Conservation (phyloP, 306 rosid genomes). For the Erythrophleum fordii region DNA sequence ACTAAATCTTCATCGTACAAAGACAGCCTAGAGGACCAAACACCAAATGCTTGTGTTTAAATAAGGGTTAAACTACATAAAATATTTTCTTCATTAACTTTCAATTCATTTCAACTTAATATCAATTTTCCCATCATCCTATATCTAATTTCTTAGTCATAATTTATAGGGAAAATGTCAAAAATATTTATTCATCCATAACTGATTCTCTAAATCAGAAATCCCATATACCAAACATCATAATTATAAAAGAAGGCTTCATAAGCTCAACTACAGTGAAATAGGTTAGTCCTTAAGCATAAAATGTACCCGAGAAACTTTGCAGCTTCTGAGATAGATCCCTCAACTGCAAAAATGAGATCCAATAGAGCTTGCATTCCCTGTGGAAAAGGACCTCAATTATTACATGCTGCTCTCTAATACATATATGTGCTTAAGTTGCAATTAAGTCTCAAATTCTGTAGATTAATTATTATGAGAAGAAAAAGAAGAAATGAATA, state of each 20-base stretch:
- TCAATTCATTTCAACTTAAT: slow-evolving; percentile 14
- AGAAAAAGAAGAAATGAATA: too few relatives aligned
- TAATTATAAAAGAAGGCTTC: slow-evolving; percentile 3
- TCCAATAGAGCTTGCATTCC: slow-evolving; percentile 98
- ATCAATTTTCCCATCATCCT: background rate
- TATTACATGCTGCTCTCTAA: background rate
- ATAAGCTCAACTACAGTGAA: slow-evolving; percentile 8
- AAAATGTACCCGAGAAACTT: slow-evolving; percentile 77
- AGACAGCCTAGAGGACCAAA: slow-evolving; percentile 1
- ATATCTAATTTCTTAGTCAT: background rate
- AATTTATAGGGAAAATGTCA: background rate
- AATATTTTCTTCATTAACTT: slow-evolving; percentile 31
- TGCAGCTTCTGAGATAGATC: slow-evolving; percentile 83
- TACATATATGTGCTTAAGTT: background rate
- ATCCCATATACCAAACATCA: background rate
- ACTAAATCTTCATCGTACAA: slow-evolving; percentile 7
- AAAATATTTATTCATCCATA: slow-evolving; percentile 5
- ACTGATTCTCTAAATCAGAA: slow-evolving; percentile 13
- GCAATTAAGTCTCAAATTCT: slow-evolving; percentile 25
- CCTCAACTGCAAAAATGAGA: slow-evolving; percentile 77
- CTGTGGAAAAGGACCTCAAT: slow-evolving; percentile 47
- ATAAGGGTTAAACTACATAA: slow-evolving; percentile 9
- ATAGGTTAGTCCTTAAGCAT: slow-evolving; percentile 12
- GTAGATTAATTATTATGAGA: too few relatives aligned
- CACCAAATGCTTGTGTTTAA: slow-evolving; percentile 12